Evolutionary conservation across 2,329 filamentous ascomycete species (phyloP), one percentile per base, ranked within the genome.

Genomic region (Neonectria faginata): DNA sequence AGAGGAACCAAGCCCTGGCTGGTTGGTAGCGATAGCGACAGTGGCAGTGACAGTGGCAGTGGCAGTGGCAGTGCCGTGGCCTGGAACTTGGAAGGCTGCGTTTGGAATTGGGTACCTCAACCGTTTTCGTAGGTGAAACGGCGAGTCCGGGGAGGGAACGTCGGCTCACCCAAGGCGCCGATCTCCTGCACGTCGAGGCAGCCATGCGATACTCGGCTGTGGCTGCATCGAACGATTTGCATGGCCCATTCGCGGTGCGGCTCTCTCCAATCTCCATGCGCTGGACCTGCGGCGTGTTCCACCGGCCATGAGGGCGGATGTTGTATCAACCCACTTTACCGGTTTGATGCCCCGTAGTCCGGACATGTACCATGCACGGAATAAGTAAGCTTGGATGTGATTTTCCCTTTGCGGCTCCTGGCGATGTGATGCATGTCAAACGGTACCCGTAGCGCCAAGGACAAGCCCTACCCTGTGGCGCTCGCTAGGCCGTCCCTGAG

Each of bases 401-500:
- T 55, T 62, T 66, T 53, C 12, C 45, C 52, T 62, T 58, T 59
- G 53, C 57, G 58, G 55, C 60, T 66, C 56, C 55, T 48, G 54
- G 31, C 60, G 51, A 66, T 64, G 36, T 51, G 47, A 66, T 66
- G 62, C 60, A 69, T 58, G 62, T 67, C 47, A 67, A 63, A 62
- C 57, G 44, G 65, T 57, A 56, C 51, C 57, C 57, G 54, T 51
- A 53, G 58, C 45, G 59, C 58, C 56, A 51, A 55, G 50, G 57
- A 47, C 31, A 42, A 47, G 57, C 55, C 45, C 56, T 44, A 22
- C 41, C 56, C 62, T 64, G 67, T 62, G 62, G 67, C 67, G 55
- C 42, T 67, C 47, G 42, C 58, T 68, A 67, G 65, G 41, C 56
- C 50, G 62, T 67, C 41, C 67, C 68, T 70, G 60, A 70, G 62